These are phyloP conservation scores for Cornus controversa DNA, from an alignment of 148 eudicot species.

Conservation along the genomic window DNA sequence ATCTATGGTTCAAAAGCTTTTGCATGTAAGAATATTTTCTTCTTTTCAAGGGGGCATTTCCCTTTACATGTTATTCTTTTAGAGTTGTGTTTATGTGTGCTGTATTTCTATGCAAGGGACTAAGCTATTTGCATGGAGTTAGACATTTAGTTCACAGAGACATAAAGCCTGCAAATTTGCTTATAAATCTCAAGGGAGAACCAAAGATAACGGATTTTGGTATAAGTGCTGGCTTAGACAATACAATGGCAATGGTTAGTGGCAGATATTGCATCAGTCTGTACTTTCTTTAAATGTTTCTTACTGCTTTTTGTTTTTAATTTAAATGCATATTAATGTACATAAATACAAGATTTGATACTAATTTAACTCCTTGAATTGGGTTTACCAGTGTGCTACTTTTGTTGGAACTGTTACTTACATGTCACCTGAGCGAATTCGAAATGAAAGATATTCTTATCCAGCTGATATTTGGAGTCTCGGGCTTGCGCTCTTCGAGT, in stretches of 20 bases:
- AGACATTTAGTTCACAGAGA: conserved; percentile 91
- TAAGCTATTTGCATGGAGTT: conserved; percentile 86
- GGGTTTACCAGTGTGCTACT: conserved; percentile 80
- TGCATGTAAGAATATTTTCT: conserved; percentile 41
- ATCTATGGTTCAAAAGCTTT: conserved; percentile 65
- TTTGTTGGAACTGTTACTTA: conserved; percentile 98
- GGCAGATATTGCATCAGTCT: background rate
- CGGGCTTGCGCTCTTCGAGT: conserved; percentile 95
- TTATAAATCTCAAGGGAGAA: conserved; percentile 89
- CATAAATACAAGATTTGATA: background rate
- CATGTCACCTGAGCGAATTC: conserved; percentile 97
- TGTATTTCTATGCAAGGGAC: conserved; percentile 50
- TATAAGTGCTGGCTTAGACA: conserved; percentile 97
- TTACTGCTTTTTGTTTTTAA: background rate
- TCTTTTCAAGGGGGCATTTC: background rate
- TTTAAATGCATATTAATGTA: background rate
- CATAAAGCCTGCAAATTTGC: conserved; percentile 98
- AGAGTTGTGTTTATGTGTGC: conserved; percentile 11
- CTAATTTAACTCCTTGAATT: conserved; percentile 11
- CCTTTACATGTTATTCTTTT: conserved; percentile 3
- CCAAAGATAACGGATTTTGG: conserved; percentile 99
- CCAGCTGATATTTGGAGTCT: conserved; percentile 99
- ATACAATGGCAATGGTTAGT: conserved; percentile 94
- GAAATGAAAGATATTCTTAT: conserved; percentile 89
- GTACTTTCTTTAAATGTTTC: background rate